phyloP scores from a whole-genome alignment of 768 basidiomycete species.

The Leucosporidium creatinivorum region DNA sequence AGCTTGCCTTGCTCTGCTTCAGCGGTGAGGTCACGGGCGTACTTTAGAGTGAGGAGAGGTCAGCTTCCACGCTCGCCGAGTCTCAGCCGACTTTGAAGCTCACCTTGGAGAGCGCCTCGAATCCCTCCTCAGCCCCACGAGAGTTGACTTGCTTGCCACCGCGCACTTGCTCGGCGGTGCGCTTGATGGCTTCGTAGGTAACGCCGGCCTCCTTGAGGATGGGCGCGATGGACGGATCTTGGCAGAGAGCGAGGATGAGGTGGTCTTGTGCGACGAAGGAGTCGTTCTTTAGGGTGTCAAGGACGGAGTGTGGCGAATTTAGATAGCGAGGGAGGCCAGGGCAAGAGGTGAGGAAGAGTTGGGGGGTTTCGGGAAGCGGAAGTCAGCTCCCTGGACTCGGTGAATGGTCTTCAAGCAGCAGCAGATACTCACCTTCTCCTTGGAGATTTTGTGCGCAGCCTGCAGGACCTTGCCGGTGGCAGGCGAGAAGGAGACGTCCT shows the following conservation, averaged over 20 bases:
- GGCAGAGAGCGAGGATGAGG: conserved; percentile 72
- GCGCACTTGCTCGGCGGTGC: conserved; percentile 63
- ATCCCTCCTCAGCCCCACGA: conserved; percentile 80
- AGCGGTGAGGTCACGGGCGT: conserved; percentile 42
- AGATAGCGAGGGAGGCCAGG: no score
- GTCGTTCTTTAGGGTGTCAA: conserved; percentile 50
- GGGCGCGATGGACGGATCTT: conserved; percentile 59
- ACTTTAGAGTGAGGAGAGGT: conserved; percentile 46
- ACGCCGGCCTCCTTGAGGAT: conserved; percentile 68
- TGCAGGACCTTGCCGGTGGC: conserved; percentile 58
- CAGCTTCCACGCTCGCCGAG: neutral
- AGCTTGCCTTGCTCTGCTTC: conserved; percentile 44
- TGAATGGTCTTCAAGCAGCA: neutral
- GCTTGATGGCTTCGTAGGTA: conserved; percentile 60
- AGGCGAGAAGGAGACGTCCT: conserved; percentile 61
- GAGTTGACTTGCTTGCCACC: conserved; percentile 80
- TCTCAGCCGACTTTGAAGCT: conserved; percentile 45
- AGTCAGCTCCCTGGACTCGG: neutral
- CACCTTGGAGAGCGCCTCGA: conserved; percentile 64
- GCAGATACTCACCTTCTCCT: conserved; percentile 45
- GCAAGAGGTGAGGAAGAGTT: neutral
- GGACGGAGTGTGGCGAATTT: neutral
- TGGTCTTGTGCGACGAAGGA: conserved; percentile 91
- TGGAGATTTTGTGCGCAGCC: conserved; percentile 68
- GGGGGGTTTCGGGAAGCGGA: no score